These are phyloP conservation scores for Mycocentrospora acerina DNA, from an alignment of 2,329 filamentous ascomycete genomes.

Conservation along the genomic window DNA sequence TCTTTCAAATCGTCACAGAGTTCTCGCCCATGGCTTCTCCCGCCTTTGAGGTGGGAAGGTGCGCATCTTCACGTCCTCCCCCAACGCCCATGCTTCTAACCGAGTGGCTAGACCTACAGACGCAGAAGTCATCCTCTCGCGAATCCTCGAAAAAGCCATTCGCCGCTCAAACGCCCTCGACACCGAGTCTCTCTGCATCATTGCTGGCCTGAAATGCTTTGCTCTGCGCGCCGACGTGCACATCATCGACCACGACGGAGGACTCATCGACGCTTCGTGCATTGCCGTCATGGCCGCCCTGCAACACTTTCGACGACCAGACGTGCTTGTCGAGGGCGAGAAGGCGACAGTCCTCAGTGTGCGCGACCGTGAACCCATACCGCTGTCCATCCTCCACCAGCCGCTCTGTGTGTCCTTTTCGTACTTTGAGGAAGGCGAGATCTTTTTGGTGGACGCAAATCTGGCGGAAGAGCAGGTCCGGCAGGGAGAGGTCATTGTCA, in stretches of 20 bases:
- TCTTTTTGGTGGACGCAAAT: conserved; percentile 71
- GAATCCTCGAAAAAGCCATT: conserved; percentile 89
- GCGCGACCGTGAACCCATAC: conserved; percentile 85
- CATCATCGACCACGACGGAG: conserved; percentile 87
- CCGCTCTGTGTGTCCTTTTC: conserved; percentile 90
- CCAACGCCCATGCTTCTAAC: conserved; percentile 20
- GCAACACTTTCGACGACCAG: conserved; percentile 87
- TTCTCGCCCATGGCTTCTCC: conserved; percentile 91
- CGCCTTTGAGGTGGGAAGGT: conserved; percentile 81
- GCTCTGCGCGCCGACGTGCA: conserved; percentile 88
- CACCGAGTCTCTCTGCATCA: conserved; percentile 91
- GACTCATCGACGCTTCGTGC: conserved; percentile 82
- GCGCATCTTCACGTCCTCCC: conserved; percentile 24
- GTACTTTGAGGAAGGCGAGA: conserved; percentile 74
- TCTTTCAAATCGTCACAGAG: conserved; percentile 90
- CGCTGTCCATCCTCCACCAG: conserved; percentile 86
- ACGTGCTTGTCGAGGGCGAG: conserved; percentile 83
- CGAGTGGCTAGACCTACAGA: conserved; percentile 65
- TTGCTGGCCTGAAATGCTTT: conserved; percentile 90
- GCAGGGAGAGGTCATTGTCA: conserved; percentile 74
- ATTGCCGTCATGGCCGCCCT: conserved; percentile 85
- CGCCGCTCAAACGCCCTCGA: conserved; percentile 90
- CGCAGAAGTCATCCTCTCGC: conserved; percentile 80
- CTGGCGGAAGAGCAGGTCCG: conserved; percentile 75
- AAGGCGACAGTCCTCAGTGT: conserved; percentile 80